Conservation (phyloP, 2,329 filamentous ascomycete genomes). For the Cyclaneusma minus region DNA sequence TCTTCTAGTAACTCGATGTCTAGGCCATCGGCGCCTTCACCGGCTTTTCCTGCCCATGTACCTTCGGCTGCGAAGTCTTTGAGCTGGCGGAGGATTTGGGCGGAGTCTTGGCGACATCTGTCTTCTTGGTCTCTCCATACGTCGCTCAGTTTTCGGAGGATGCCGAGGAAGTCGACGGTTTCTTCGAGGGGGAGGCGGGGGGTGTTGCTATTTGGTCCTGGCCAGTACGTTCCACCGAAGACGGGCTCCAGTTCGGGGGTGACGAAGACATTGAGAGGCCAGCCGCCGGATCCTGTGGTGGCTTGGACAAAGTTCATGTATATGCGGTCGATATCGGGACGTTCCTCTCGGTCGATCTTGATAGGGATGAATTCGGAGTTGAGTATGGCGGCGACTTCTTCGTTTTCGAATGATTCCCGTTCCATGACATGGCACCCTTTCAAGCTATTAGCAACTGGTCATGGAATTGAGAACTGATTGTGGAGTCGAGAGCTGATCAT, state of each 20-base stretch:
- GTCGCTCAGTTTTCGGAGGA: slow-evolving; percentile 60
- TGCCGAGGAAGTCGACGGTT: slow-evolving; percentile 66
- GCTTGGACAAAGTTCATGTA: slow-evolving; percentile 99
- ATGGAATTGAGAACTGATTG: no score
- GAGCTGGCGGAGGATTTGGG: slow-evolving; percentile 66
- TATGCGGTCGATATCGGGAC: slow-evolving; percentile 84
- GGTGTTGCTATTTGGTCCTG: slow-evolving; percentile 28
- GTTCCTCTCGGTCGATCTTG: slow-evolving; percentile 84
- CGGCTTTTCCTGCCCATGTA: slow-evolving; percentile 32
- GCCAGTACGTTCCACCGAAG: slow-evolving; percentile 95
- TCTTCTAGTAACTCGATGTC: slow-evolving; percentile 88
- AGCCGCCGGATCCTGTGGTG: slow-evolving; percentile 77
- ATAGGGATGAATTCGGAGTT: slow-evolving; percentile 84
- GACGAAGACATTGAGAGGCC: slow-evolving; percentile 93
- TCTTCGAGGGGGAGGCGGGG: slow-evolving; percentile 26
- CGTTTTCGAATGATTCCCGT: slow-evolving; percentile 77
- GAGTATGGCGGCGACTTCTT: slow-evolving; percentile 63
- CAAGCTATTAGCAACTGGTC: not conserved
- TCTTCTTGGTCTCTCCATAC: slow-evolving; percentile 73
- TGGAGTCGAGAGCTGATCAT: no score
- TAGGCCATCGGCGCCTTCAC: slow-evolving; percentile 45
- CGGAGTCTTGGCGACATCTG: slow-evolving; percentile 70
- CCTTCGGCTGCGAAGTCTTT: slow-evolving; percentile 83
- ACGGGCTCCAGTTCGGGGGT: slow-evolving; percentile 87
- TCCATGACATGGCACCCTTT: slow-evolving; percentile 81